Conservation (phyloP, 1,139 yeast species). For the Suhomyces wounanorum region DNA sequence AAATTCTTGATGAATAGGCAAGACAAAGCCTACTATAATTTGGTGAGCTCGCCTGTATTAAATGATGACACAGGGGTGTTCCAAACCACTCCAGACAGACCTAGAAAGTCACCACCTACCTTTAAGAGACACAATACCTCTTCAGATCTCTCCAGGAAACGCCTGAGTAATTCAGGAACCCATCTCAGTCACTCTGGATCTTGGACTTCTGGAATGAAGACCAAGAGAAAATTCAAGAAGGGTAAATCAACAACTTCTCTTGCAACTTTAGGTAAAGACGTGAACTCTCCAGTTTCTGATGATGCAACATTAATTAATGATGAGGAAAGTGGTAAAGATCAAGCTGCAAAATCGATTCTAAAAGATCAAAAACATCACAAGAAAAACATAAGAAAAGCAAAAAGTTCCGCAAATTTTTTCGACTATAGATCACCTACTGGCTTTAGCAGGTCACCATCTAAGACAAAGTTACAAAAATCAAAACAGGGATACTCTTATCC, state of each 20-base stretch:
- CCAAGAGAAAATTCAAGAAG: slow-evolving; percentile 15
- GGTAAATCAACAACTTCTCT: slow-evolving; percentile 37
- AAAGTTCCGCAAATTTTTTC: slow-evolving; percentile 38
- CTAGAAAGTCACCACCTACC: slow-evolving; percentile 1
- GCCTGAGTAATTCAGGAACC: slow-evolving; percentile 6
- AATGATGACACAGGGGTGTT: slow-evolving; percentile 11
- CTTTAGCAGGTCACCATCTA: slow-evolving; percentile 6
- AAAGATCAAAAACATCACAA: neutral
- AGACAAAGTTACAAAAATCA: slow-evolving; percentile 18
- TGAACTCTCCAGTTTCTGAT: slow-evolving; percentile 6
- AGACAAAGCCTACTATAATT: slow-evolving; percentile 15
- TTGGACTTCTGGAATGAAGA: slow-evolving; percentile 3
- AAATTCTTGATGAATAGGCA: neutral
- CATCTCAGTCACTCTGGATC: slow-evolving; percentile 4
- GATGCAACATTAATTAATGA: slow-evolving; percentile 18
- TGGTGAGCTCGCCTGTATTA: slow-evolving; percentile 31
- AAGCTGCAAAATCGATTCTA: neutral
- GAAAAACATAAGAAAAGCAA: slow-evolving; percentile 32
- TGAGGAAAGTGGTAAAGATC: slow-evolving; percentile 10
- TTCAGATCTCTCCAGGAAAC: slow-evolving; percentile 5
- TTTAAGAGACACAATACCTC: slow-evolving; percentile 19
- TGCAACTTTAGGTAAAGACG: slow-evolving; percentile 18
- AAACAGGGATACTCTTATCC: slow-evolving; percentile 10
- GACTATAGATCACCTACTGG: slow-evolving; percentile 7
- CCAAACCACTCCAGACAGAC: slow-evolving; percentile 7